These are phyloP conservation scores for Fusarium coffeatum DNA, from an alignment of 2,329 filamentous ascomycete genomes.

Conservation along the genomic window DNA sequence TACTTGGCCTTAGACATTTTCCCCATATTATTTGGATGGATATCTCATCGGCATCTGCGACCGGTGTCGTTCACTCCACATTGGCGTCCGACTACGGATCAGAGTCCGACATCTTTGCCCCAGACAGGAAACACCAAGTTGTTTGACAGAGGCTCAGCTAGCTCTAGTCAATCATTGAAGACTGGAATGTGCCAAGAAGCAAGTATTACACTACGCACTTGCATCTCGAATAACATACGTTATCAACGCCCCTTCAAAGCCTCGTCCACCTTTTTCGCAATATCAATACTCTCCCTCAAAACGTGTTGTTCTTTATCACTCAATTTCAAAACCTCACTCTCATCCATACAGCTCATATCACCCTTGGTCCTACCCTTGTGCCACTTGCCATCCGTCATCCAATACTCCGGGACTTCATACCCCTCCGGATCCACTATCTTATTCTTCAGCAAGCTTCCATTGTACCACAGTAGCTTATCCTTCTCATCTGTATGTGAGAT, in stretches of 20 bases:
- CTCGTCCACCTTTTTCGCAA: constrained; percentile 21
- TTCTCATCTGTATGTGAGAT: constrained; percentile 56
- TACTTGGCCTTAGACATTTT: too few relatives aligned
- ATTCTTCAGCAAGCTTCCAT: constrained; percentile 56
- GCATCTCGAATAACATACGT: not conserved
- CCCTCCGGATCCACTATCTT: constrained; percentile 46
- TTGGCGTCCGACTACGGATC: too few relatives aligned
- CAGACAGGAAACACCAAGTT: too few relatives aligned
- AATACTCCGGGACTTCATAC: constrained; percentile 51
- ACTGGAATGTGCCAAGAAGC: too few relatives aligned
- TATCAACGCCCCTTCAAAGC: not conserved
- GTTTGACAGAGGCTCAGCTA: too few relatives aligned
- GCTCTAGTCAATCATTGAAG: too few relatives aligned
- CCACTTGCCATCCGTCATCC: constrained; percentile 56
- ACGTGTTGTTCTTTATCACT: not conserved
- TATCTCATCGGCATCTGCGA: too few relatives aligned
- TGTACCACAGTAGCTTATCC: constrained; percentile 55
- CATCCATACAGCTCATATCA: constrained; percentile 54
- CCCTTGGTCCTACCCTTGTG: constrained; percentile 48
- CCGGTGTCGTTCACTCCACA: too few relatives aligned
- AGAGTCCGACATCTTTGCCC: too few relatives aligned
- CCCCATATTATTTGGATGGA: too few relatives aligned
- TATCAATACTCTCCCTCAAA: constrained; percentile 11
- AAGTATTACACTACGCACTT: too few relatives aligned
- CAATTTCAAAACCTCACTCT: constrained; percentile 5